Evolutionary conservation across 2,329 filamentous ascomycete genomes (phyloP).

Genomic region (Trichoderma brevicompactum): DNA sequence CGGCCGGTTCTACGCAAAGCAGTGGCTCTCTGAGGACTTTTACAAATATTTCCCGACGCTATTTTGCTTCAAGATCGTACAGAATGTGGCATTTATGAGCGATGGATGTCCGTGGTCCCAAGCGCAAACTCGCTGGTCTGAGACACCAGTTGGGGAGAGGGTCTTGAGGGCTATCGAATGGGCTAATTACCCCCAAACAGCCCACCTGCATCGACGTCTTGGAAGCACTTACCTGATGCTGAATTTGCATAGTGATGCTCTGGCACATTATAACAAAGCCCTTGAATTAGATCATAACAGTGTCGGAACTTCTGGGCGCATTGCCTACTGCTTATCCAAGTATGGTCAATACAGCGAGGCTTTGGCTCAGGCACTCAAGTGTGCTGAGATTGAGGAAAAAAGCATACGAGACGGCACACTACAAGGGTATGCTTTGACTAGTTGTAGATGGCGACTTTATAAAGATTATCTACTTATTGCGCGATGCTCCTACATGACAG

Average conservation of each 20-base stretch:
- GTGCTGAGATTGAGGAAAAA: constrained; percentile 43
- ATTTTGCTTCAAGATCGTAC: constrained; percentile 51
- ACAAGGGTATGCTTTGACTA: constrained; percentile 35
- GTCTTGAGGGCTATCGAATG: constrained; percentile 45
- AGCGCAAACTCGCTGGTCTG: constrained; percentile 44
- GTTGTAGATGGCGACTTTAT: constrained; percentile 47
- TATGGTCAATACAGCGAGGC: constrained; percentile 45
- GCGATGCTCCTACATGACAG: constrained; percentile 43
- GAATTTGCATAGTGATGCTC: constrained; percentile 43
- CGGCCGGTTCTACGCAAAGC: constrained; percentile 45
- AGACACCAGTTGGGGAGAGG: constrained; percentile 42
- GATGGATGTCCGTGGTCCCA: constrained; percentile 46
- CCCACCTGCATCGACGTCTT: constrained; percentile 46
- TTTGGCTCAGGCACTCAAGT: constrained; percentile 44
- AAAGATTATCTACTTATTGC: constrained; percentile 48
- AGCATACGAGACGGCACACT: constrained; percentile 37
- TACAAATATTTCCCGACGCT: constrained; percentile 46
- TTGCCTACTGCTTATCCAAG: constrained; percentile 46
- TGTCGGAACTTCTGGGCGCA: constrained; percentile 47
- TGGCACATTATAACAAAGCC: constrained; percentile 44
- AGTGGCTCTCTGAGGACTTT: constrained; percentile 45
- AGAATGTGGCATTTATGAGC: constrained; percentile 47
- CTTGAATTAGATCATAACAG: constrained; percentile 45
- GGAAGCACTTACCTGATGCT: constrained; percentile 48
- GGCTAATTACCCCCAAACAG: constrained; percentile 43